Evolutionary conservation across 2,329 filamentous ascomycete species (phyloP).

Genomic region (Teratosphaeria pseudoeucalypti): DNA sequence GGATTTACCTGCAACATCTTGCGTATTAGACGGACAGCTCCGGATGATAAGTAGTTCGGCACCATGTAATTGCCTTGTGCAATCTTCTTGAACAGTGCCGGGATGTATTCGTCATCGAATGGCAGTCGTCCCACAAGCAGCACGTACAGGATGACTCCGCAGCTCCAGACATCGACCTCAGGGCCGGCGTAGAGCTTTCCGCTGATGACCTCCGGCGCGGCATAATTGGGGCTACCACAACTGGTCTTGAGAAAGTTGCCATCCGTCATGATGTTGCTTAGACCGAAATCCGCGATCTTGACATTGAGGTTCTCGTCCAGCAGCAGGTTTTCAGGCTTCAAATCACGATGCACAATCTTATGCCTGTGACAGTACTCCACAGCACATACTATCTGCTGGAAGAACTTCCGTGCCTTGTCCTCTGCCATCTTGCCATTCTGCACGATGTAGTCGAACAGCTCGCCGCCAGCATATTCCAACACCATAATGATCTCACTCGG

Average conservation of each 20-base stretch:
- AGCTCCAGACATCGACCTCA: slow-evolving; percentile 97
- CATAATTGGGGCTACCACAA: slow-evolving; percentile 96
- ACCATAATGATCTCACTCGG: slow-evolving; percentile 97
- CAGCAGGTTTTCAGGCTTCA: slow-evolving; percentile 94
- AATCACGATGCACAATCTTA: slow-evolving; percentile 95
- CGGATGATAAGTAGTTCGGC: slow-evolving; percentile 79
- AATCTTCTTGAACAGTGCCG: slow-evolving; percentile 95
- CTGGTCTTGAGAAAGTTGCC: slow-evolving; percentile 98
- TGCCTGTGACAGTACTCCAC: slow-evolving; percentile 98
- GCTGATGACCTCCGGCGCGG: slow-evolving; percentile 93
- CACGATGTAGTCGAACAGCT: slow-evolving; percentile 97
- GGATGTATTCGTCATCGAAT: slow-evolving; percentile 98
- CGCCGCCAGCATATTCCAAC: slow-evolving; percentile 89
- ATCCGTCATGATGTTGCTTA: slow-evolving; percentile 99
- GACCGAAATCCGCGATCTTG: slow-evolving; percentile 96
- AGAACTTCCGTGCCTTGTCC: slow-evolving; percentile 88
- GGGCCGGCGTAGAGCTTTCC: slow-evolving; percentile 95
- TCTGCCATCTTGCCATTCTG: slow-evolving; percentile 87
- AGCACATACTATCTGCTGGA: slow-evolving; percentile 97
- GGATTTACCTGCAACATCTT: slow-evolving; percentile 94
- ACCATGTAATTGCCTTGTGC: slow-evolving; percentile 87
- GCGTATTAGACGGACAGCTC: slow-evolving; percentile 72
- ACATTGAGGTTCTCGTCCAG: slow-evolving; percentile 94
- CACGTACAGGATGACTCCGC: slow-evolving; percentile 56
- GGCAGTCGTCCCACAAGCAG: slow-evolving; percentile 61